These are phyloP conservation scores for Cladosporium halotolerans DNA, from an alignment of 2,329 filamentous ascomycete genomes.

Conservation along the genomic window DNA sequence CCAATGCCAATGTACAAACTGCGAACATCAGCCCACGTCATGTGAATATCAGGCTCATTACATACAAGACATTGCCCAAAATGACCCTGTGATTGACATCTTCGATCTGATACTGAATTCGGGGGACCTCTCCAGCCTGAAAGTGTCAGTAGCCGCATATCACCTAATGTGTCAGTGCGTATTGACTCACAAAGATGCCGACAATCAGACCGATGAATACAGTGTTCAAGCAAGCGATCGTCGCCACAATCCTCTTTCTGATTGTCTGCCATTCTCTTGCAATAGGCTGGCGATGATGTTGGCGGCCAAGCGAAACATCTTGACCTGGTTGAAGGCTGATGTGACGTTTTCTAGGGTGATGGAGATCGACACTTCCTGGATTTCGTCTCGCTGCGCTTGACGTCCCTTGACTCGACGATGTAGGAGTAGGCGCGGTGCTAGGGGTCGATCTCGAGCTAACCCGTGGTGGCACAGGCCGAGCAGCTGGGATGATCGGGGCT, in stretches of 20 bases:
- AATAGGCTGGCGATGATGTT: constrained; percentile 57
- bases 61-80: constrained; percentile 62
- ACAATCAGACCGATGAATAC: constrained; percentile 63
- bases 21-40: constrained; percentile 27
- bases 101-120: constrained; percentile 69
- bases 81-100: constrained; percentile 63
- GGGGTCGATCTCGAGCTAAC: constrained; percentile 1
- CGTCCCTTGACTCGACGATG: neutral
- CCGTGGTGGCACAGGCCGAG: constrained; percentile 14
- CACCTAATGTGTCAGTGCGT: neutral
- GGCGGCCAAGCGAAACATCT: constrained; percentile 35
- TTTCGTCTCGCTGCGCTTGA: neutral
- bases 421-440: neutral
- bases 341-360: constrained; percentile 29
- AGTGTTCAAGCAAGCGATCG: constrained; percentile 66
- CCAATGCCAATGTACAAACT: constrained; percentile 64
- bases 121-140: constrained; percentile 65
- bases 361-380: constrained; percentile 22
- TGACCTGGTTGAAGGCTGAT: constrained; percentile 31
- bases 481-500: neutral
- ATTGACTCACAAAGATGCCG: constrained; percentile 56
- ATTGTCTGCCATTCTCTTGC: constrained; percentile 64
- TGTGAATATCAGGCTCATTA: neutral
- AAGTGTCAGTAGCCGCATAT: neutral
- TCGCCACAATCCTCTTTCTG: constrained; percentile 63